Evolutionary conservation across 371 early-diverging fungal species (phyloP).

Genomic region (Neoconidiobolus thromboides): DNA sequence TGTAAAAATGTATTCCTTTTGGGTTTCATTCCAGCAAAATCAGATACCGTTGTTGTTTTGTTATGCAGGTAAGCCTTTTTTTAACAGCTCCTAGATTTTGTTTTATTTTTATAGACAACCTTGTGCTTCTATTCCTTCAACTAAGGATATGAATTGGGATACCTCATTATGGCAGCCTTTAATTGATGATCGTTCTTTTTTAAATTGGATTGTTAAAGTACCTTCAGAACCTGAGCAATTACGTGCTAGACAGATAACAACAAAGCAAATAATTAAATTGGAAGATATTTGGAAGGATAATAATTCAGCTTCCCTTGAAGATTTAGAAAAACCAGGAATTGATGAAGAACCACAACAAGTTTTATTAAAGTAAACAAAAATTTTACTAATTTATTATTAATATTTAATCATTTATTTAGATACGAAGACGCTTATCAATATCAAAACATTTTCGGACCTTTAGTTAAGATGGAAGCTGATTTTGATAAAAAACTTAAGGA

Average conservation of each 20-base stretch:
- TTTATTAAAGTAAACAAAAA: constrained; percentile 28
- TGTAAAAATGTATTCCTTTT: constrained; percentile 88
- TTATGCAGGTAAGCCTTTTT: constrained; percentile 57
- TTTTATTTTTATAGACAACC: constrained; percentile 40
- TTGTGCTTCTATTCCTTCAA: constrained; percentile 73
- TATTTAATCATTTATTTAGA: constrained; percentile 14
- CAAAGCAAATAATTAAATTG: constrained; percentile 63
- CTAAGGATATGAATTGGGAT: constrained; percentile 93
- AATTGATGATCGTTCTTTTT: constrained; percentile 81
- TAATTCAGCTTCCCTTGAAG: constrained; percentile 52
- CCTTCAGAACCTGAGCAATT: constrained; percentile 76
- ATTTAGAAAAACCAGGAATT: constrained; percentile 61
- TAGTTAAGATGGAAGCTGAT: constrained; percentile 93
- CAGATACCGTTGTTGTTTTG: constrained; percentile 90
- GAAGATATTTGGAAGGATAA: constrained; percentile 88
- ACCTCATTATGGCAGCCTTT: constrained; percentile 90
- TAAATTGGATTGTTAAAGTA: constrained; percentile 85
- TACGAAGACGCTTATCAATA: constrained; percentile 96
- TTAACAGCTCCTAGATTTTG: background rate
- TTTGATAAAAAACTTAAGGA: constrained; percentile 90
- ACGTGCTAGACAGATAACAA: constrained; percentile 65
- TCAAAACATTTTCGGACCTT: constrained; percentile 84
- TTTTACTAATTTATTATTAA: background rate
- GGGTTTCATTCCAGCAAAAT: constrained; percentile 95
- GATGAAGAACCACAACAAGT: constrained; percentile 78